Evolutionary conservation across 2,329 filamentous ascomycete species (phyloP), one percentile per base, ranked within the genome.

Genomic region (Aspergillus flavus): DNA sequence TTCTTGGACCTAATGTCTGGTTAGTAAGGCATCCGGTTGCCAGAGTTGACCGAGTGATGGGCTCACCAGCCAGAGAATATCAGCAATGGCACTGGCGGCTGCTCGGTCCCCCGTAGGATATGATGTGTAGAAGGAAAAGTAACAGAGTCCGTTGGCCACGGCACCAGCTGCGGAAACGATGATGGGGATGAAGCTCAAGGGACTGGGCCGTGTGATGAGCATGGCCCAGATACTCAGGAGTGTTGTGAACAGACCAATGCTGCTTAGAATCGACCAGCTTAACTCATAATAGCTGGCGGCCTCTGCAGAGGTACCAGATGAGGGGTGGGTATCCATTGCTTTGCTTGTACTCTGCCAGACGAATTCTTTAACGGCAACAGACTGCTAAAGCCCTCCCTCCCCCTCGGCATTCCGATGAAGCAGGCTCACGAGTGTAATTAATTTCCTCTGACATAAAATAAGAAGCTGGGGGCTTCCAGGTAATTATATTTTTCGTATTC

Each of bases 1-100:
- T 46, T 64, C 64, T 59, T 66, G 64, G 28, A 66, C 43, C 64
- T 66, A 16, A 4, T 21, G 11, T 28, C 16, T 39, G n/a, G n/a
- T 54, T 30, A n/a, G 28, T 36, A 28, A 7, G 23, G 21, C 32
- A 16, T 34, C 21, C n/a, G 10, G 9, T 23, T 43, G 12, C 26
- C 55, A 16, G 21, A 19, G 57, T 16, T 48, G 34, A 53, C 23
- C 23, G 16, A 21, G 32, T 9, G 32, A n/a, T 14, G 16, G 11
- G 46, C 61, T 14, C 50, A 66, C 64, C 59, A 64, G 23, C 64
- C 64, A 66, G 58, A 64, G 50, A 12, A 66, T 21, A 57, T 66
- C 64, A 2, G 64, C 62, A 32, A 64, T 57, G 6, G 57, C 59
- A 21, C 62, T 59, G 6, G 62, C 64, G 3, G 58, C 54, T 4